Evolutionary conservation across 345 rosid genomes (phyloP), one percentile per base, ranked within the genome.

Genomic region (Aegle marmelos): DNA sequence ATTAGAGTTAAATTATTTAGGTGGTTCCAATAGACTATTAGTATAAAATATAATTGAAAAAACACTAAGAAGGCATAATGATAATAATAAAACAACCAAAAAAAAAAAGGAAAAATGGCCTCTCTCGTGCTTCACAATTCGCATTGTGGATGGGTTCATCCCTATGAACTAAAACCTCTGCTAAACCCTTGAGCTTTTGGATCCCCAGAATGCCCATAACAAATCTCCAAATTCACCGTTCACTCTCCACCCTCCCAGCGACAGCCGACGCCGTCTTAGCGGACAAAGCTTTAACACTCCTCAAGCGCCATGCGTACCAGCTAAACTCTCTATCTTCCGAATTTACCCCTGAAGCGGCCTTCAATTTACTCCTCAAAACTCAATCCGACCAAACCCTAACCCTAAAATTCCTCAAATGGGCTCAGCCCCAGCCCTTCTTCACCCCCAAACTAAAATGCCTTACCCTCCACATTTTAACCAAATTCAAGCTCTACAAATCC

Each of bases 261-360:
- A 70, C 92, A 45, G 19, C 86, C 48, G 87, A 86, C 28, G 81
- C 82, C 16, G 69, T 71, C 81, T 83, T 93, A 28, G 91, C 85
- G 67, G 95, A 89, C 70, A 88, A 86, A 79, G 98, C 91, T 36
- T 59, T 91, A 75, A 84, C 80, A 54, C 60, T 87, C 75, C 95
- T 94, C 68, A 77, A 77, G 66, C 92, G 89, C 72, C 92, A 90
- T 50, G 93, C 97, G 30, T 83, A 86, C 84, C 96, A 85, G 50
- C 89, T 94, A 21, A 79, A 87, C 45, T 63, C 85, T 30, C 82
- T 94, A 70, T 63, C 87, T 76, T 63, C 93, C 77, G 14, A 68
- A n/a, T 93, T 94, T 78, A 93, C 97, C 30, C 90, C 98, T 0
- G 86, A 87, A 59, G 91, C 94, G 28, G 92, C 97, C 54, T 87